These are phyloP conservation scores for Monosporascus sp. DNA, from an alignment of 2,329 filamentous ascomycete genomes.

Conservation along the genomic window DNA sequence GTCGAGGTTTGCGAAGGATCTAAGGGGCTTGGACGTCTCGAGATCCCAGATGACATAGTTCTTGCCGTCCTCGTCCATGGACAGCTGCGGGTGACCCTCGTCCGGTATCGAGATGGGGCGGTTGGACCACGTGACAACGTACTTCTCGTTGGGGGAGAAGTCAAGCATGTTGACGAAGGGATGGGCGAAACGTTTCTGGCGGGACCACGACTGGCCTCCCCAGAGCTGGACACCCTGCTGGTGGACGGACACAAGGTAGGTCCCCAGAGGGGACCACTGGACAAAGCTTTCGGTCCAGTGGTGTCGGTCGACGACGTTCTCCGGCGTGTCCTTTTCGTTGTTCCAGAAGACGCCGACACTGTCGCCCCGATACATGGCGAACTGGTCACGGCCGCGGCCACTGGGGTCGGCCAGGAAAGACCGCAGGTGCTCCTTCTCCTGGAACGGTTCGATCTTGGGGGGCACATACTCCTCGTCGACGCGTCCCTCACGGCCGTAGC, in stretches of 20 bases:
- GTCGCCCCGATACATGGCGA: conserved; percentile 89
- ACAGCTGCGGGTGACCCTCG: conserved; percentile 74
- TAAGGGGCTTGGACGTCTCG: conserved; percentile 79
- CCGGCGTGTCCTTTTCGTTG: conserved; percentile 86
- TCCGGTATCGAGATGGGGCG: conserved; percentile 90
- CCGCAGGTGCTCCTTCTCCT: conserved; percentile 88
- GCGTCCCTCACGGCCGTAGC: conserved; percentile 88
- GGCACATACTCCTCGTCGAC: conserved; percentile 86
- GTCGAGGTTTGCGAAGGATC: conserved; percentile 91
- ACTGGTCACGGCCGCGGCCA: conserved; percentile 84
- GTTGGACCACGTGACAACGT: conserved; percentile 95
- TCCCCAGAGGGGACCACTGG: conserved; percentile 94
- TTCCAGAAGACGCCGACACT: conserved; percentile 97
- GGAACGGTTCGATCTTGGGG: conserved; percentile 78
- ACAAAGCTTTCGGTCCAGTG: conserved; percentile 99
- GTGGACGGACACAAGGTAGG: conserved; percentile 91
- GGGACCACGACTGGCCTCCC: conserved; percentile 85
- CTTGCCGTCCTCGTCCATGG: conserved; percentile 93
- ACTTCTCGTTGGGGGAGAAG: conserved; percentile 90
- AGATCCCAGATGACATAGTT: conserved; percentile 99
- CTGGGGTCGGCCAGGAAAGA: conserved; percentile 84
- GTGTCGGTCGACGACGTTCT: conserved; percentile 83
- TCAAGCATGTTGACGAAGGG: conserved; percentile 93
- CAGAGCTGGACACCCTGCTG: conserved; percentile 95
- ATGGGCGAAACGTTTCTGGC: conserved; percentile 90